Conservation (phyloP, 1,139 yeast species). For the Candida albicans region DNA sequence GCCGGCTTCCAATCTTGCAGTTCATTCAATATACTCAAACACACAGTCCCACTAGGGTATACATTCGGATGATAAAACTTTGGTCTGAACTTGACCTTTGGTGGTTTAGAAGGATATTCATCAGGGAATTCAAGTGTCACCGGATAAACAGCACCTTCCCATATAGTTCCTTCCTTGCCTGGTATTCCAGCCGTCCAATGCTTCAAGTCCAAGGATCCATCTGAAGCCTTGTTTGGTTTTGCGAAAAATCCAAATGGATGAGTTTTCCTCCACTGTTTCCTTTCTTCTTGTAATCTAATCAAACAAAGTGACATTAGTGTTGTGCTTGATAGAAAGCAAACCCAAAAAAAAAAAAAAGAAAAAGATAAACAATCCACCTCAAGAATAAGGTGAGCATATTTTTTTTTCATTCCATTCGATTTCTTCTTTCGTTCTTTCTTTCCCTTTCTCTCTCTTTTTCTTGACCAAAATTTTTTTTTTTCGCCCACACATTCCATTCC, state of each 20-base stretch:
- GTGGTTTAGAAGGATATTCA: constrained; percentile 96
- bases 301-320: constrained; percentile 55
- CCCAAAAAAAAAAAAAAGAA: too few relatives aligned
- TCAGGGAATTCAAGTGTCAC: constrained; percentile 78
- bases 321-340: not conserved
- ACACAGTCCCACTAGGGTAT: constrained; percentile 94
- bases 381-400: not conserved
- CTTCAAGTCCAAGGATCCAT: constrained; percentile 83
- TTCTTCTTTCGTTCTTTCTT: not conserved
- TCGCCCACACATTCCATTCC: not conserved
- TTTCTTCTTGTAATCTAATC: constrained; percentile 80
- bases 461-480: not conserved
- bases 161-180: constrained; percentile 80
- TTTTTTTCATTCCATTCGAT: not conserved
- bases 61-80: constrained; percentile 96
- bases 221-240: constrained; percentile 72
- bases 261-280: constrained; percentile 97
- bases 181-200: constrained; percentile 96
- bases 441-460: not conserved
- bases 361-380: not conserved
- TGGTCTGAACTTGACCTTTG: constrained; percentile 83
- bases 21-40: constrained; percentile 89
- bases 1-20: constrained; percentile 99
- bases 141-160: constrained; percentile 93
- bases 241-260: constrained; percentile 98